A percentile compares a stretch with the other conserved stretches of the same genome.
These are phyloP conservation scores for Glomus cerebriforme DNA, from an alignment of 192 early-diverging fungal genomes.

Conservation along the genomic window DNA sequence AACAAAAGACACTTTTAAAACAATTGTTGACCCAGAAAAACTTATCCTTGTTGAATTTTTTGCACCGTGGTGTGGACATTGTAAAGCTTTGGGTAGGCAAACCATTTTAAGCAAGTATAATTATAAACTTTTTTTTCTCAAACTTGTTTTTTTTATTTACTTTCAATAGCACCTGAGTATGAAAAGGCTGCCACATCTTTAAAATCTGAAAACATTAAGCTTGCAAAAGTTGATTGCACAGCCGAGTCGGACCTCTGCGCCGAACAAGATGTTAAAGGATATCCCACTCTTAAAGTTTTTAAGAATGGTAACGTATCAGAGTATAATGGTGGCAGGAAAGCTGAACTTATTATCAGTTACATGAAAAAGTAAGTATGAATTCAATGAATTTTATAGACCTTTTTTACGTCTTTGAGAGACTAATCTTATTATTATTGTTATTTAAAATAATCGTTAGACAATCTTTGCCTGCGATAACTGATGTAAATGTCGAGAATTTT, in stretches of 20 bases:
- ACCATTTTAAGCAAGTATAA: too few relatives aligned
- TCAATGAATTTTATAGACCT: too few relatives aligned
- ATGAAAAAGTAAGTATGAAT: conserved; percentile 87
- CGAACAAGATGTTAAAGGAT: conserved; percentile 81
- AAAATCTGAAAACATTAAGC: conserved; percentile 68
- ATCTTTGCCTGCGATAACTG: conserved; percentile 78
- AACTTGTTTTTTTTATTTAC: neutral
- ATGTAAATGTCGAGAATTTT: conserved; percentile 68
- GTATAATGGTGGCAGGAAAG: conserved; percentile 88
- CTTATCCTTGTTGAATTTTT: conserved; percentile 92
- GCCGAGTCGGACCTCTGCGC: conserved; percentile 81
- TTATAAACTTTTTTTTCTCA: neutral
- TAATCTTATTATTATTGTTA: neutral
- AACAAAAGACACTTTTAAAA: conserved; percentile 61
- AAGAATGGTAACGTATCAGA: conserved; percentile 66
- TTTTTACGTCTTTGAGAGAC: conserved; percentile 1
- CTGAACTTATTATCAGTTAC: conserved; percentile 83
- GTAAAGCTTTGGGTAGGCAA: conserved; percentile 74
- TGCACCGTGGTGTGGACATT: conserved; percentile 99
- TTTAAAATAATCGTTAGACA: conserved; percentile 52
- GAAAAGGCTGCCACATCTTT: conserved; percentile 88
- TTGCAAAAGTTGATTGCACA: conserved; percentile 99
- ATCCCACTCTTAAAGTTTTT: conserved; percentile 94
- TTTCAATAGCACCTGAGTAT: conserved; percentile 82
- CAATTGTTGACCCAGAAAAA: conserved; percentile 60